A percentile compares a stretch with the other conserved stretches of the same genome.
phyloP scores from a whole-genome alignment of 176 grass and related monocot species.

The Phoenix roebelenii region DNA sequence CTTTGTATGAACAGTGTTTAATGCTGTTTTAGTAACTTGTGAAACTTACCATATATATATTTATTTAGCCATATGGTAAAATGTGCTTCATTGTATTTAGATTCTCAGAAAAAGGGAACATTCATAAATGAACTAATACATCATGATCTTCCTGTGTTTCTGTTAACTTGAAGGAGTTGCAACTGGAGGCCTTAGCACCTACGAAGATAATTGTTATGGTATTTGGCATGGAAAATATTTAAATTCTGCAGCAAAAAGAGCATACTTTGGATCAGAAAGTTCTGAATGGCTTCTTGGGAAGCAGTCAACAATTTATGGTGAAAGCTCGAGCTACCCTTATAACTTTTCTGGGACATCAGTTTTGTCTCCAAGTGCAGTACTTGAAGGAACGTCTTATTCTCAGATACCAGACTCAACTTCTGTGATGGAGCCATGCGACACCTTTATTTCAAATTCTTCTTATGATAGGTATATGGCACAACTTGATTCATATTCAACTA shows the following conservation, averaged over 20 bases:
- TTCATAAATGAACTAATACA: background rate
- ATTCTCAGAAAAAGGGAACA: background rate
- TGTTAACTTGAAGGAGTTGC: background rate
- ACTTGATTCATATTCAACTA: slow-evolving; percentile 13
- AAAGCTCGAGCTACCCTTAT: background rate
- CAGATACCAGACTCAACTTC: background rate
- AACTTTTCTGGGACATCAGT: background rate
- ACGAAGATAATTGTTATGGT: slow-evolving; percentile 7
- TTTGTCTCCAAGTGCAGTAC: background rate
- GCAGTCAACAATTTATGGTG: background rate
- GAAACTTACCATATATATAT: no score
- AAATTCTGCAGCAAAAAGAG: background rate
- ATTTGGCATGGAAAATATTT: background rate
- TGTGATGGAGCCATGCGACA: background rate
- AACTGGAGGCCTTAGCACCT: background rate
- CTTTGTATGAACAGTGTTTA: no score
- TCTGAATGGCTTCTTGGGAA: slow-evolving; percentile 4
- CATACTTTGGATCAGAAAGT: background rate
- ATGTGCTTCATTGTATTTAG: no score
- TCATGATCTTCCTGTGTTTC: background rate
- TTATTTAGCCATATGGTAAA: no score
- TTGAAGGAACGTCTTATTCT: background rate
- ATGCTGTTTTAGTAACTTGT: no score
- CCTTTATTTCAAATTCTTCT: slow-evolving; percentile 5
- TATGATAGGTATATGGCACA: slow-evolving; percentile 20